These are phyloP conservation scores for Sugiyamaella marilandica DNA, from an alignment of 805 yeast genomes.

Conservation along the genomic window DNA sequence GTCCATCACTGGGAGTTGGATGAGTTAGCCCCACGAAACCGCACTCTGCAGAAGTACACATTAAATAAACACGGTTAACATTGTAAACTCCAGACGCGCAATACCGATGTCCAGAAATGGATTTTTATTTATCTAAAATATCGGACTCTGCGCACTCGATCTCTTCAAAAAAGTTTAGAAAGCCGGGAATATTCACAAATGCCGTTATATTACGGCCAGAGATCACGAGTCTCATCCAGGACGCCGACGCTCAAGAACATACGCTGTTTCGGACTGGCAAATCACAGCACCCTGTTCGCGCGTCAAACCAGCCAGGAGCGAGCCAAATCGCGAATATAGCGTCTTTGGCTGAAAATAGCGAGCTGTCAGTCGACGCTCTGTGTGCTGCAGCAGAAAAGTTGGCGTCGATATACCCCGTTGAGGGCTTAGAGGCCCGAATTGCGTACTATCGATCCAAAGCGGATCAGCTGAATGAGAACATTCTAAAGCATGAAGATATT, in stretches of 20 bases:
- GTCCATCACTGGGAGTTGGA: slow-evolving; percentile 1
- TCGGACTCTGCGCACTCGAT: slow-evolving; percentile 16
- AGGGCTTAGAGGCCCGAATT: slow-evolving; percentile 34
- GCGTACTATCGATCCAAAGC: slow-evolving; percentile 32
- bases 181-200: slow-evolving; percentile 62
- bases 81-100: not conserved
- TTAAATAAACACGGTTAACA: not conserved
- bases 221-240: slow-evolving; percentile 55
- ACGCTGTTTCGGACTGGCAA: slow-evolving; percentile 15
- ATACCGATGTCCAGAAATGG: slow-evolving; percentile 2
- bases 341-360: slow-evolving; percentile 1
- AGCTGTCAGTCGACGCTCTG: slow-evolving; percentile 36
- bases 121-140: slow-evolving; percentile 14
- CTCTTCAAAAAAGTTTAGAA: slow-evolving; percentile 40
- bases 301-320: not conserved
- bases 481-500: slow-evolving; percentile 40
- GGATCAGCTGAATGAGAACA: slow-evolving; percentile 36
- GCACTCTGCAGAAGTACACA: not conserved
- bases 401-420: slow-evolving; percentile 35
- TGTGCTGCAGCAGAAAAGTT: slow-evolving; percentile 40
- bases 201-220: slow-evolving; percentile 50
- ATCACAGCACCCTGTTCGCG: slow-evolving; percentile 6
- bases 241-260: slow-evolving; percentile 40
- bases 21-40: not conserved
- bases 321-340: not conserved